Percentiles rank a stretch among this genome's conserved stretches.
Conservation (phyloP, 345 rosid genomes). For the Leavenworthia alabamica region DNA sequence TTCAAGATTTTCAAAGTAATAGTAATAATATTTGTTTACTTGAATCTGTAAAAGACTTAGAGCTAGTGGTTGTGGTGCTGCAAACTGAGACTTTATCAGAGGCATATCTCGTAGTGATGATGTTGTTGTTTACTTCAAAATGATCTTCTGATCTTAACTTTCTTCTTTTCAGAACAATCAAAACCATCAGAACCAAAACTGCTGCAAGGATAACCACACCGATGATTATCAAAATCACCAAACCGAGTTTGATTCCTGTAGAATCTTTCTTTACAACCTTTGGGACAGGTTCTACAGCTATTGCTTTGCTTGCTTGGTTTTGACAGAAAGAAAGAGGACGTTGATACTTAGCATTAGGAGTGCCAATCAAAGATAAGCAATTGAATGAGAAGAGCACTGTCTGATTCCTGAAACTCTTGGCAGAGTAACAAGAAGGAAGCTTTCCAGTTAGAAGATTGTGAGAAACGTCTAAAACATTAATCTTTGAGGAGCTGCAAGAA, state of each 20-base stretch:
- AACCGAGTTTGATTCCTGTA: slow-evolving; percentile 37
- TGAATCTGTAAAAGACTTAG: slow-evolving; percentile 46
- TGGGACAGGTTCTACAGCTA: slow-evolving; percentile 58
- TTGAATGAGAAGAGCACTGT: slow-evolving; percentile 70
- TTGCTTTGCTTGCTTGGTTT: slow-evolving; percentile 67
- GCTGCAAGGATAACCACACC: slow-evolving; percentile 42
- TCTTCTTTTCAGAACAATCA: slow-evolving; percentile 44
- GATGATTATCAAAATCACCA: slow-evolving; percentile 52
- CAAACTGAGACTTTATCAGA: slow-evolving; percentile 49
- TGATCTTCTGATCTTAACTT: slow-evolving; percentile 16
- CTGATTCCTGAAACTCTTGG: slow-evolving; percentile 38
- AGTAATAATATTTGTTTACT: slow-evolving; percentile 36
- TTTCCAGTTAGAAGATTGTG: slow-evolving; percentile 66
- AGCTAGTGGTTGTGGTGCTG: slow-evolving; percentile 35
- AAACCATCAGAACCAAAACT: slow-evolving; percentile 38
- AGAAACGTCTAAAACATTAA: slow-evolving; percentile 57
- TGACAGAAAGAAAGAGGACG: slow-evolving; percentile 66
- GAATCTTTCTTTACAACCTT: slow-evolving; percentile 28
- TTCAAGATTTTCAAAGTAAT: not conserved
- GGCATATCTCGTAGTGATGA: slow-evolving; percentile 31
- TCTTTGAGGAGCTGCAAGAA: slow-evolving; percentile 42
- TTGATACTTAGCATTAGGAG: slow-evolving; percentile 41
- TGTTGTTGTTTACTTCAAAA: slow-evolving; percentile 33
- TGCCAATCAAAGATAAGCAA: slow-evolving; percentile 50
- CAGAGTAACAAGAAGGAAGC: slow-evolving; percentile 48